phyloP scores from a whole-genome alignment of 2,329 filamentous ascomycete genomes.

The Fusarium sp. region DNA sequence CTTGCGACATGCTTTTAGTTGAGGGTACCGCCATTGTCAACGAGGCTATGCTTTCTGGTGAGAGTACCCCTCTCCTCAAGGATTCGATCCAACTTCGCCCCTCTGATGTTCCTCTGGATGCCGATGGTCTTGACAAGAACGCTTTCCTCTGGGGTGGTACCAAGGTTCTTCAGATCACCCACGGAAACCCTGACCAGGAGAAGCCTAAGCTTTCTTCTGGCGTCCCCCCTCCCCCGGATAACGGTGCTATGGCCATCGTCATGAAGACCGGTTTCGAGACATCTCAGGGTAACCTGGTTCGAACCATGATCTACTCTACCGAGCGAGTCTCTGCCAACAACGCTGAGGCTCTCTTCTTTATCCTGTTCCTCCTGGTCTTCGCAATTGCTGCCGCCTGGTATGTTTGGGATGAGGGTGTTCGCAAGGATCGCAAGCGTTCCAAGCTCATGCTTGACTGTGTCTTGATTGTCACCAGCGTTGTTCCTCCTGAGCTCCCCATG shows the following conservation, averaged over 20 bases:
- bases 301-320: slow-evolving; percentile 99
- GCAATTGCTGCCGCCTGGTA: slow-evolving; percentile 99
- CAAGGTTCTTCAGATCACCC: slow-evolving; percentile 95
- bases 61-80: slow-evolving; percentile 96
- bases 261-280: slow-evolving; percentile 99
- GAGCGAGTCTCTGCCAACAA: slow-evolving; percentile 99
- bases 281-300: slow-evolving; percentile 95
- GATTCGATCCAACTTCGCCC: slow-evolving; percentile 94
- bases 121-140: slow-evolving; percentile 95
- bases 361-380: slow-evolving; percentile 95
- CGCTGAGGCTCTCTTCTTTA: slow-evolving; percentile 94
- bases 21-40: slow-evolving; percentile 98
- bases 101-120: slow-evolving; percentile 81
- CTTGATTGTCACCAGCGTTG: slow-evolving; percentile 96
- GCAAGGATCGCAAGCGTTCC: slow-evolving; percentile 93
- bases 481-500: slow-evolving; percentile 98
- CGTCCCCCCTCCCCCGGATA: slow-evolving; percentile 87
- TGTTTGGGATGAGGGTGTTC: slow-evolving; percentile 97
- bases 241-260: slow-evolving; percentile 92
- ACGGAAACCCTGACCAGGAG: slow-evolving; percentile 83
- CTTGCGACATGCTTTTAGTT: slow-evolving; percentile 95
- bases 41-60: slow-evolving; percentile 98
- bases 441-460: slow-evolving; percentile 98
- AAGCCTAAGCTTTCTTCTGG: slow-evolving; percentile 79
- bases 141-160: slow-evolving; percentile 97